Percentiles rank a stretch among this genome's conserved stretches.
phyloP scores from a whole-genome alignment of 495 filamentous ascomycete genomes.

The Lindgomyces ingoldianus region DNA sequence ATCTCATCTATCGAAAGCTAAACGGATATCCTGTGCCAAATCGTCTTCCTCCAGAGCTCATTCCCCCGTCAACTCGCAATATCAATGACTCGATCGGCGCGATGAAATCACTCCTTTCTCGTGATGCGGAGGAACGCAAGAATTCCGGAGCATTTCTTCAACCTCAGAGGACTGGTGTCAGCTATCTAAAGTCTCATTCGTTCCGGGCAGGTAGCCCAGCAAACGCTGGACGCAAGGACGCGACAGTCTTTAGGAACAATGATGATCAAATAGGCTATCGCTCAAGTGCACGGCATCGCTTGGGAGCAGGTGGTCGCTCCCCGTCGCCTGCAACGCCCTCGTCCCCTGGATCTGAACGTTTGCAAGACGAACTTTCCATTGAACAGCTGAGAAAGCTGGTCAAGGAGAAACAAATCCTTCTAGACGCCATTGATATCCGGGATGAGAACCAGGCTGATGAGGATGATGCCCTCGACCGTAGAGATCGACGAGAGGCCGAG shows the following conservation, averaged over 20 bases:
- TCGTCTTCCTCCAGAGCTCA: slow-evolving; percentile 86
- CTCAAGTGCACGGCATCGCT: slow-evolving; percentile 86
- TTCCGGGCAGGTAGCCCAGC: slow-evolving; percentile 64
- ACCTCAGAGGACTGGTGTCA: slow-evolving; percentile 95
- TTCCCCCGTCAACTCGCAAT: slow-evolving; percentile 94
- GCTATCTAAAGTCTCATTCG: slow-evolving; percentile 93
- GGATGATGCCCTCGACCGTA: slow-evolving; percentile 86
- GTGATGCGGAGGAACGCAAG: slow-evolving; percentile 85
- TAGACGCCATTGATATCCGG: slow-evolving; percentile 97
- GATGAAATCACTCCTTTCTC: slow-evolving; percentile 86
- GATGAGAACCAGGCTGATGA: slow-evolving; percentile 88
- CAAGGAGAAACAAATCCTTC: slow-evolving; percentile 87
- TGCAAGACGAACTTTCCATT: slow-evolving; percentile 76
- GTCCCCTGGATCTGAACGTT: slow-evolving; percentile 69
- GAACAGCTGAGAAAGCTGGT: slow-evolving; percentile 93
- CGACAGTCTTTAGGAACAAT: slow-evolving; percentile 94
- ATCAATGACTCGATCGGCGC: slow-evolving; percentile 88
- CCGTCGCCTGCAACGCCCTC: slow-evolving; percentile 69
- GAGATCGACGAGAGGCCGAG: slow-evolving; percentile 88
- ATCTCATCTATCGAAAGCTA: slow-evolving; percentile 94
- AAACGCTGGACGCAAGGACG: slow-evolving; percentile 73
- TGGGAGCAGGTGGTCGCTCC: slow-evolving; percentile 71
- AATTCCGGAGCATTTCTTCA: slow-evolving; percentile 80
- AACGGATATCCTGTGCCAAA: slow-evolving; percentile 95
- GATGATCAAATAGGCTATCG: slow-evolving; percentile 78